phyloP scores from a whole-genome alignment of 768 basidiomycete species.

The Termitomyces sp. region DNA sequence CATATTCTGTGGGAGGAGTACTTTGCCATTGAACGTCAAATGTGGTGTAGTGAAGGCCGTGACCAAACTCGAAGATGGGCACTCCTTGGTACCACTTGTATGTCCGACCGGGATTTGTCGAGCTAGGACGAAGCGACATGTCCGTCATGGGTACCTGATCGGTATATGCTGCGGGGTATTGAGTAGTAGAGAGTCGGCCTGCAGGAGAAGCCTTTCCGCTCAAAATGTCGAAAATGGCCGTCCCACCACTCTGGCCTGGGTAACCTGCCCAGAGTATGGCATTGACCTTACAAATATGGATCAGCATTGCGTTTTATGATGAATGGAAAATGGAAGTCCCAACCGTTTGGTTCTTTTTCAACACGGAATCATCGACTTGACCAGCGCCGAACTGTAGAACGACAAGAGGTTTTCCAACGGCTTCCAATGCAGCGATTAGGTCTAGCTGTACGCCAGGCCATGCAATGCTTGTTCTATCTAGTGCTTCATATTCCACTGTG shows the following conservation, averaged over 20 bases:
- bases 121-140: constrained; percentile 46
- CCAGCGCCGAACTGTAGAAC: constrained; percentile 54
- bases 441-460: constrained; percentile 56
- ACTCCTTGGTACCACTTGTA: constrained; percentile 52
- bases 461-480: constrained; percentile 40
- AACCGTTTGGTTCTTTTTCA: constrained; percentile 39
- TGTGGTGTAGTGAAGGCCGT: constrained; percentile 50
- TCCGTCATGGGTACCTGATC: constrained; percentile 49
- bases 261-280: constrained; percentile 54
- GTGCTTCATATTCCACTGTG: constrained; percentile 41
- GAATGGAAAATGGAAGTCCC: constrained; percentile 4
- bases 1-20: constrained; percentile 28
- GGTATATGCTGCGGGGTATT: constrained; percentile 47
- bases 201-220: constrained; percentile 46
- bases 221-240: constrained; percentile 48
- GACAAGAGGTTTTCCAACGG: constrained; percentile 43
- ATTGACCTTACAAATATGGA: constrained; percentile 31
- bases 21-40: constrained; percentile 36
- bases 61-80: constrained; percentile 48
- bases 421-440: constrained; percentile 37
- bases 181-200: constrained; percentile 49
- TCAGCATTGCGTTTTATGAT: background rate
- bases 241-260: constrained; percentile 50
- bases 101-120: constrained; percentile 46
- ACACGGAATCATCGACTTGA: constrained; percentile 42